Conservation (phyloP, 2,329 filamentous ascomycete genomes). For the Pseudocercospora cruenta region DNA sequence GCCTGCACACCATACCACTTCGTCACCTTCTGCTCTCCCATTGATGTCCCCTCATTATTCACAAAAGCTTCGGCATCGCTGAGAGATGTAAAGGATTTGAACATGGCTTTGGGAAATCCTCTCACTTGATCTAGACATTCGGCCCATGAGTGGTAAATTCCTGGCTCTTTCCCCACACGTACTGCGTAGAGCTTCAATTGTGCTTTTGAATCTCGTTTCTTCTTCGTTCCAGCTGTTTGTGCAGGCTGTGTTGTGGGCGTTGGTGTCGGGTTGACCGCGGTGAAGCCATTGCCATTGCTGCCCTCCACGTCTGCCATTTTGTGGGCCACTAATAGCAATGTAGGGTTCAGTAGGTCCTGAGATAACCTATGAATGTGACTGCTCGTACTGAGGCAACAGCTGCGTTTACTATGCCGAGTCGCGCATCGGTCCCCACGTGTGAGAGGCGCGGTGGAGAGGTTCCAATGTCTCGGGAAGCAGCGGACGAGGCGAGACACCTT, state of each 20-base stretch:
- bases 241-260: constrained; percentile 3
- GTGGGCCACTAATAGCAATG: background rate
- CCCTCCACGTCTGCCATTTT: constrained; percentile 28
- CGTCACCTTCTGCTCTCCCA: constrained; percentile 30
- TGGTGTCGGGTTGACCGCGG: constrained; percentile 29
- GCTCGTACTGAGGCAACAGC: constrained; percentile 2
- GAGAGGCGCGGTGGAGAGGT: background rate
- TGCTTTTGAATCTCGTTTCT: constrained; percentile 54
- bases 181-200: constrained; percentile 66
- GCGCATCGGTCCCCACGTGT: background rate
- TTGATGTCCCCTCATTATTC: constrained; percentile 54
- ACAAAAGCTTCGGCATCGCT: constrained; percentile 80
- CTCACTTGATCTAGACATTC: constrained; percentile 65
- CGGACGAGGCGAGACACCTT: background rate
- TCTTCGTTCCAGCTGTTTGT: constrained; percentile 51
- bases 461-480: constrained; percentile 1
- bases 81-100: constrained; percentile 75
- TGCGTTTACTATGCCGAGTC: background rate
- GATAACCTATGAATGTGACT: background rate
- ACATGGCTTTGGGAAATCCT: constrained; percentile 57
- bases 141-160: constrained; percentile 65
- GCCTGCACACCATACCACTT: constrained; percentile 65
- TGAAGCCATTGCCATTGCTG: constrained; percentile 40
- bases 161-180: constrained; percentile 61
- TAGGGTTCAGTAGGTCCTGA: background rate